phyloP scores from a whole-genome alignment of 306 rosid genomes.

The Mimosa pudica region DNA sequence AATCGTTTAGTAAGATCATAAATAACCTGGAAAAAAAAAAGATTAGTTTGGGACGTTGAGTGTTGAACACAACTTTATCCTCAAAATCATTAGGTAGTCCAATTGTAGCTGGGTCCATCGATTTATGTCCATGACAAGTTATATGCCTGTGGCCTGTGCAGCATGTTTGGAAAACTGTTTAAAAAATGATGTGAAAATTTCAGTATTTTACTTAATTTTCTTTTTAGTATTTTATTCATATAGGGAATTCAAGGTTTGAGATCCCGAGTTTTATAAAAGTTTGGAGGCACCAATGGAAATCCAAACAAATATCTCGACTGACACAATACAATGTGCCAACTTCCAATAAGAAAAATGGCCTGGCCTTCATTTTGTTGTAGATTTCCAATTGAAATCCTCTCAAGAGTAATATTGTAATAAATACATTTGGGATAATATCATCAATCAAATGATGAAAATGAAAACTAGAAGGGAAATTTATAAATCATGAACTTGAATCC shows the following conservation, averaged over 20 bases:
- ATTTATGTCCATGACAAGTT: too few species aligned
- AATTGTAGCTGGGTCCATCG: too few species aligned
- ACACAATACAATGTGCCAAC: not conserved
- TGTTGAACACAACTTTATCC: too few species aligned
- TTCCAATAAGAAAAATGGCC: not conserved
- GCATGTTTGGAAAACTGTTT: not conserved
- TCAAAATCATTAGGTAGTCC: too few species aligned
- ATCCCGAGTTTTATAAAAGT: not conserved
- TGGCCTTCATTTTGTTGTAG: not conserved
- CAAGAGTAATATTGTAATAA: not conserved
- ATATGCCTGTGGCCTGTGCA: too few species aligned
- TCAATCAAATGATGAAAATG: slow-evolving; percentile 2
- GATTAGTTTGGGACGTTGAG: too few species aligned
- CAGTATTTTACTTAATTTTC: not conserved
- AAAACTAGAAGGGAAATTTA: not conserved
- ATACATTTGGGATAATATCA: slow-evolving; percentile 17
- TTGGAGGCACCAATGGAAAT: not conserved
- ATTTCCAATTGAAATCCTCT: not conserved
- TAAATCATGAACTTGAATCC: slow-evolving; percentile 25
- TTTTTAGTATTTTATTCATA: too few species aligned
- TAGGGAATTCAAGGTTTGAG: not conserved
- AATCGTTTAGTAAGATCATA: too few species aligned
- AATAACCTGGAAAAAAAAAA: too few species aligned
- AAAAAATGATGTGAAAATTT: too few species aligned
- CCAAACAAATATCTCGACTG: not conserved